Base-by-base conservation (phyloP, 345 rosid species). In the Toxicodendron radicans region DNA sequence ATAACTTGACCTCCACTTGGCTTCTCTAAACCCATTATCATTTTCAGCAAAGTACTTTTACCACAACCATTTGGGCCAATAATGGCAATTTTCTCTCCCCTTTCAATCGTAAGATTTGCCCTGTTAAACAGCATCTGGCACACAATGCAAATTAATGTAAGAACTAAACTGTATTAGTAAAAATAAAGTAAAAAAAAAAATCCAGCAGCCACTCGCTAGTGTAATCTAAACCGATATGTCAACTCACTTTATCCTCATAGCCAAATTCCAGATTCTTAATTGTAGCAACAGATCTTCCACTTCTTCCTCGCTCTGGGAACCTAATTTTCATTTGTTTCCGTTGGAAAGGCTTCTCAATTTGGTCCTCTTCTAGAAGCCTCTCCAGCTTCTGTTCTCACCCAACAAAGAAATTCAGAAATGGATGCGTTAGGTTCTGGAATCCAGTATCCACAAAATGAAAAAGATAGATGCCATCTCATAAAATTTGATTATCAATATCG, bases 61-160 rank as follows among this genome's bases (percentile, higher is more conserved):
- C 99, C 99, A 43, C 99, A 95, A 9, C 98, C 99, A 74, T 95
- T 95, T 7, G 99, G 99, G 27, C 99, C 99, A 71, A 95, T 84
- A 17, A 95, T 84, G 14, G 99, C 99, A 58, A 91, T 77, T 74
- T 95, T 95, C 79, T 95, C 96, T 56, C 99, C 98, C 74, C 87
- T 86, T 81, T 92, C 88, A 72, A 92, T 87, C 16, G 88, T 17
- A 68, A 95, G 92, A 85, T 87, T 87, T 23, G 96, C 89, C 81
- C 75, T 86, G 23, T 90, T 83, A 78, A 95, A 90, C 53, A 95
- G 83, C 58, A 90, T 71, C 99, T 92, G 90, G 52, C 46, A 74
- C 68, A 66, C 58, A 82, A 66, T 62, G 30, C 45, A 64, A 17
- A 66, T 23, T 12, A 58, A 45, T 72, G 64, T 71, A 23, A 64